Evolutionary conservation across 1,284 basidiomycete species (phyloP).

Genomic region (Moniliophthora roreri): DNA sequence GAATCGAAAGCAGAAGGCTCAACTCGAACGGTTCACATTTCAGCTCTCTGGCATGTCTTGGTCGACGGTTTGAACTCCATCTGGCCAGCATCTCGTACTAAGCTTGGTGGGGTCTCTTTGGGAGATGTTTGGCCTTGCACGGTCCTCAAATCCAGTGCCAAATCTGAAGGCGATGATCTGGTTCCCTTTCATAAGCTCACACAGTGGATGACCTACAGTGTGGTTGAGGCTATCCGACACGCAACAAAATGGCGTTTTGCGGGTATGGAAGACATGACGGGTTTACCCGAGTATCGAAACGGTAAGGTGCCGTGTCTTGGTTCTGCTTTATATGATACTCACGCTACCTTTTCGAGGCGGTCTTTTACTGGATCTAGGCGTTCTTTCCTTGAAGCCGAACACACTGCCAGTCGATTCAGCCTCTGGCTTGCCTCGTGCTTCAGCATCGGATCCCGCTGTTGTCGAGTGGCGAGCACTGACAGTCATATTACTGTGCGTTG

Average conservation of each 20-base stretch:
- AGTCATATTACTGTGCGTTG: slow-evolving; percentile 81
- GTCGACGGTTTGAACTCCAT: slow-evolving; percentile 84
- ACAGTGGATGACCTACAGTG: slow-evolving; percentile 89
- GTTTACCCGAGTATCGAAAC: slow-evolving; percentile 88
- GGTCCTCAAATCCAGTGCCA: slow-evolving; percentile 41
- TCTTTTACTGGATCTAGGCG: slow-evolving; percentile 82
- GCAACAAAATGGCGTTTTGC: slow-evolving; percentile 77
- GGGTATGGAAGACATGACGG: slow-evolving; percentile 78
- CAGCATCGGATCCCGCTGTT: slow-evolving; percentile 83
- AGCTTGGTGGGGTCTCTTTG: slow-evolving; percentile 64
- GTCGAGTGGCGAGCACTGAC: slow-evolving; percentile 97
- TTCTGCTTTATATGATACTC: not conserved
- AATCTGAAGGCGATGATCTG: slow-evolving; percentile 60
- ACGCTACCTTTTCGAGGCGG: slow-evolving; percentile 56
- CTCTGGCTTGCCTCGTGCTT: slow-evolving; percentile 60
- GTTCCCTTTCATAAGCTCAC: slow-evolving; percentile 97
- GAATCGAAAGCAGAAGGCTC: slow-evolving; percentile 44
- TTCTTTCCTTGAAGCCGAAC: slow-evolving; percentile 62
- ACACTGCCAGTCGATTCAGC: slow-evolving; percentile 45
- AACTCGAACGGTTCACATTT: slow-evolving; percentile 54
- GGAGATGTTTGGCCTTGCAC: slow-evolving; percentile 92
- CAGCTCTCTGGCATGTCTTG: slow-evolving; percentile 79
- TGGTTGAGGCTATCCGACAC: slow-evolving; percentile 81
- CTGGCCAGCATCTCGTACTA: slow-evolving; percentile 83
- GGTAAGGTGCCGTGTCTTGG: slow-evolving; percentile 54